Evolutionary conservation across 139 green algal species (phyloP), one percentile per base, ranked within the genome.

Genomic region (Picochlorum sp.): DNA sequence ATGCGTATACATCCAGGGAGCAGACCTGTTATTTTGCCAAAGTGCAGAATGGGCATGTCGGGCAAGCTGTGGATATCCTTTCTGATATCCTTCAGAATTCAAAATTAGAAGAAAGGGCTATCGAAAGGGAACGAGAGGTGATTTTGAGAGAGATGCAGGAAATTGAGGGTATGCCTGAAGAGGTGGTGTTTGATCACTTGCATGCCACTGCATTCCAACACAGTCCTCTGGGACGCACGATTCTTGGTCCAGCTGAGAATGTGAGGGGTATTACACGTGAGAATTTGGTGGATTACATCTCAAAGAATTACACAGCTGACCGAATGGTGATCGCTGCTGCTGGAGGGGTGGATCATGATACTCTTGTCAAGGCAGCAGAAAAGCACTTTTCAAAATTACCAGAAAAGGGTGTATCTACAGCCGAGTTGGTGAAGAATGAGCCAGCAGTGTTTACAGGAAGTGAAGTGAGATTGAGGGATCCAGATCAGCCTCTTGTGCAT

Each of bases 201-300:
- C 94, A 99, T 69, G 92, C 94, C 24, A 99, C 94, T 37, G 94
- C 94, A 3, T 99, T 98, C 81, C 94, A 99, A 84, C 73, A 89
- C 80, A 96, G 66, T 45, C 88, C 90, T 3, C 78, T 98, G 60
- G 93, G 94, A 6, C 80, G 87, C 66, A 97, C 94, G 37, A 98
- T 99, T 72, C 78, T 98, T 63, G 94, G 94, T 3, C 85, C 92
- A 38, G 86, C 86, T 14, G 81, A 92, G 31, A 98, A 98, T 84
- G 90, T 99, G 44, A 69, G 80, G 21, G 74, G 57, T 57, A 88
- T 99, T 62, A 96, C 77, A 30, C 73, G 83, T 11, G 78, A 88
- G 34, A 83, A 97, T 70, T 83, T 99, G 26, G 79, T 81, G 11
- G 76, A 92, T 55, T 99, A 98, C 86, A 97, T 99, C 58, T 72